Base-by-base conservation (phyloP, 2,329 filamentous ascomycete genomes). In the Fonsecaea nubica region DNA sequence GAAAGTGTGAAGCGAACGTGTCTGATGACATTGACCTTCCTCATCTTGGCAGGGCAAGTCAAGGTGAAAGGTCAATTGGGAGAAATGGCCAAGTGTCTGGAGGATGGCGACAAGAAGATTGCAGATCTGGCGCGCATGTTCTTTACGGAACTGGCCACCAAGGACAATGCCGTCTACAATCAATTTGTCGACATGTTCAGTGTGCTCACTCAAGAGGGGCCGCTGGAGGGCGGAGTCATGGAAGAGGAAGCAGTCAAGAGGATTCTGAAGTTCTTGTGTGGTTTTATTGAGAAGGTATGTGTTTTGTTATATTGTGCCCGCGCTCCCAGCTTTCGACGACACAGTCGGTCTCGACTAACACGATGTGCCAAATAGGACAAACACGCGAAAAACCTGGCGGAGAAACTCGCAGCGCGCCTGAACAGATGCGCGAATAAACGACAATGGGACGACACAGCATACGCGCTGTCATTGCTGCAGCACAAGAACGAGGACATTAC, bases 171-270 rank as follows among this genome's bases (percentile, higher is more conserved):
- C 2, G 92, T 99, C 2, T 99, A 99, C 79, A 99, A 99, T 77
- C 94, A 99, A 81, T 99, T 99, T 79, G 93, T 99, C 33, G 95
- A 99, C 77, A 98, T 99, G 92, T 99, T 99, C 79, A 94, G 91
- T 75, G 81, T 98, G 71, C 83, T 99, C 55, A 95, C 92, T 65
- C 91, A 93, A 0, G 94, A 96, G 73, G 86, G 87, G 61, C 87
- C 84, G 35, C 83, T 99, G 71, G 70, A 73, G 38, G 71, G 71
- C 18, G 71, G 71, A 6, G 69, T 72, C 3, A 70, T 73, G 64
- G 89, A 92, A 9, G 94, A 97, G 77, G 92, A 97, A 73, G 88
- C 90, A 30, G 90, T 99, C 80, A 89, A 87, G 77, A 86, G 91
- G 67, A 94, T 99, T 66, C 86, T 99, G 70, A 93, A 92, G 76